Percentiles rank a stretch among this genome's conserved stretches.
Evolutionary conservation across 2,329 filamentous ascomycete species (phyloP).

Genomic region (Amylocarpus encephaloides): DNA sequence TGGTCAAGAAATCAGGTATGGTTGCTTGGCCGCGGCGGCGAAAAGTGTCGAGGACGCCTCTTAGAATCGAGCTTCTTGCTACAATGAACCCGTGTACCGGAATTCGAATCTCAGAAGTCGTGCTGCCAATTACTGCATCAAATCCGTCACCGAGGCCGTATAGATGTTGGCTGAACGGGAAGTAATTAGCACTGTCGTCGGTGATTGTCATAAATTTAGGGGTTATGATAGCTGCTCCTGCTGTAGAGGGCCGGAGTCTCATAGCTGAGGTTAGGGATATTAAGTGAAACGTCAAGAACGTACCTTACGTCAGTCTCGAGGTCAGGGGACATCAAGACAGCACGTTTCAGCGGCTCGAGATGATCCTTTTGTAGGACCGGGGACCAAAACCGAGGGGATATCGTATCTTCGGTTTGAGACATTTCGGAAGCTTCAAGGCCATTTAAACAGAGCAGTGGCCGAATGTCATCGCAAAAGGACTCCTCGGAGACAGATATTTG

Average conservation of each 20-base stretch:
- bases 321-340: constrained; percentile 56
- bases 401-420: constrained; percentile 36
- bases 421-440: constrained; percentile 44
- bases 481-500: constrained; percentile 61
- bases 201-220: not conserved
- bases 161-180: constrained; percentile 37
- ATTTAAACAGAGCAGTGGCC: constrained; percentile 61
- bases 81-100: constrained; percentile 81
- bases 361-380: constrained; percentile 43
- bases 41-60: constrained; percentile 54
- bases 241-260: too few species aligned
- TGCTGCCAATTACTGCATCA: constrained; percentile 41
- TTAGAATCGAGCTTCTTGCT: constrained; percentile 63
- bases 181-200: not conserved
- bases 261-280: too few species aligned
- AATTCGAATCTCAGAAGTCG: constrained; percentile 63
- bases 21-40: constrained; percentile 47
- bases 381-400: constrained; percentile 38
- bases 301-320: constrained; percentile 54
- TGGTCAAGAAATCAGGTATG: constrained; percentile 53
- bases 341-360: constrained; percentile 44
- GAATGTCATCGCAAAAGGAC: constrained; percentile 67
- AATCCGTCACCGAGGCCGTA: constrained; percentile 35
- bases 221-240: not conserved
- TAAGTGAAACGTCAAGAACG: not conserved